Evolutionary conservation across 306 rosid genomes (phyloP).

Genomic region (Cicer cuneatum): DNA sequence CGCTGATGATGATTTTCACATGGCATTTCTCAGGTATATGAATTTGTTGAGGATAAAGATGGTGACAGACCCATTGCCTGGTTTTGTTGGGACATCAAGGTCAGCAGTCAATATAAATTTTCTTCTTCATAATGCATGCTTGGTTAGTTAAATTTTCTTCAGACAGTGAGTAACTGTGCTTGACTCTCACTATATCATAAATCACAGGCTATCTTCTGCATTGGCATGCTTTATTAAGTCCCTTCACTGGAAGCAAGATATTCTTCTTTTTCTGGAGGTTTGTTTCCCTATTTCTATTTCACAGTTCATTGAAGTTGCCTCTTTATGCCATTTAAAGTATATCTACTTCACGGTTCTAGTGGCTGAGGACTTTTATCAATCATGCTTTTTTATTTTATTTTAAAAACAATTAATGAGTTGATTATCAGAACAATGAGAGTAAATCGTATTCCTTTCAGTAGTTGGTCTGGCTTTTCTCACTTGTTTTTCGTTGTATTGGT

Average conservation of each 20-base stretch:
- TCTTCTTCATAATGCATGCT: conserved; percentile 41
- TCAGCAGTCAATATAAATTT: conserved; percentile 48
- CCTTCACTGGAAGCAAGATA: conserved; percentile 71
- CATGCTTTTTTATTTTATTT: neutral
- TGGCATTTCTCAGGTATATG: conserved; percentile 62
- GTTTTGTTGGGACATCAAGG: conserved; percentile 58
- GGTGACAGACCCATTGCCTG: conserved; percentile 46
- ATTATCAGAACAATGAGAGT: conserved; percentile 26
- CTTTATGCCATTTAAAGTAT: neutral
- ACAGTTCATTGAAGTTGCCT: conserved; percentile 15
- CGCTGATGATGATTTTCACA: conserved; percentile 44
- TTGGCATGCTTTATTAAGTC: conserved; percentile 62
- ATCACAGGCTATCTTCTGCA: conserved; percentile 63
- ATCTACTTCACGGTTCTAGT: conserved; percentile 20
- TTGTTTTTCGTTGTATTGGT: conserved; percentile 19
- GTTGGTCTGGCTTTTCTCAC: conserved; percentile 20
- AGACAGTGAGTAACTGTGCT: conserved; percentile 32
- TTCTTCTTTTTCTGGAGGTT: conserved; percentile 60
- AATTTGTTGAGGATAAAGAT: conserved; percentile 53
- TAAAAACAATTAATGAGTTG: conserved; percentile 2
- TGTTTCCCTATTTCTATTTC: conserved; percentile 40
- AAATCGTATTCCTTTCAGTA: conserved; percentile 25
- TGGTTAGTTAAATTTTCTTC: conserved; percentile 6
- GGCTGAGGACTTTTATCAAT: conserved; percentile 30
- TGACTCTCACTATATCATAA: conserved; percentile 42